Percentiles rank a stretch among this genome's conserved stretches.
Evolutionary conservation across 164 flowering plant genomes (phyloP).

Genomic region (Cinnamomum micranthum): DNA sequence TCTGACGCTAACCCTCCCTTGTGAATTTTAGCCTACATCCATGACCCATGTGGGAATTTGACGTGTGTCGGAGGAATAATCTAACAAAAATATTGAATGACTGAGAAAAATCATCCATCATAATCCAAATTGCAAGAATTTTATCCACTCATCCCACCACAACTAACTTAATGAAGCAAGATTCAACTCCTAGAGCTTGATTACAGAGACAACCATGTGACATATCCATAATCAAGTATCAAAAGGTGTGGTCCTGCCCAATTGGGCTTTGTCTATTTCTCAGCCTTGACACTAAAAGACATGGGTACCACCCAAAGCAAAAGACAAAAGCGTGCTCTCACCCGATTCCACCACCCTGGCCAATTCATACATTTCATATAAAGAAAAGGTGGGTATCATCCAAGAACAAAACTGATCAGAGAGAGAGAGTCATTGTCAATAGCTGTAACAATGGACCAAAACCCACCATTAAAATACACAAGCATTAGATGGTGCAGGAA

Average conservation of each 20-base stretch:
- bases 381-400: constrained; percentile 8
- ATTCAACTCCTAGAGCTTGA: constrained; percentile 18
- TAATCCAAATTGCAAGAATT: too few relatives aligned
- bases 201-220: constrained; percentile 33
- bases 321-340: constrained; percentile 30
- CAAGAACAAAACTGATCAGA: not conserved
- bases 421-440: constrained; percentile 1
- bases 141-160: not conserved
- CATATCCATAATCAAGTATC: constrained; percentile 11
- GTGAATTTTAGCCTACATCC: too few relatives aligned
- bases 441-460: constrained; percentile 1
- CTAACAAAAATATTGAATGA: too few relatives aligned
- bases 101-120: too few relatives aligned
- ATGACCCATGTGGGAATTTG: too few relatives aligned
- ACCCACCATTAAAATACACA: not conserved
- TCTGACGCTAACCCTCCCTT: too few relatives aligned
- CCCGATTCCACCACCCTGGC: constrained; percentile 34
- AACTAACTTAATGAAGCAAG: not conserved
- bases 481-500: not conserved
- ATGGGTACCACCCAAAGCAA: constrained; percentile 29
- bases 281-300: constrained; percentile 20
- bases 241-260: constrained; percentile 26
- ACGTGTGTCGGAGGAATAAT: too few relatives aligned
- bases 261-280: constrained; percentile 21
- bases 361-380: constrained; percentile 8